Evolutionary conservation across 2,329 filamentous ascomycete genomes (phyloP), one percentile per base, ranked within the genome.

Genomic region (Fusarium chaquense): DNA sequence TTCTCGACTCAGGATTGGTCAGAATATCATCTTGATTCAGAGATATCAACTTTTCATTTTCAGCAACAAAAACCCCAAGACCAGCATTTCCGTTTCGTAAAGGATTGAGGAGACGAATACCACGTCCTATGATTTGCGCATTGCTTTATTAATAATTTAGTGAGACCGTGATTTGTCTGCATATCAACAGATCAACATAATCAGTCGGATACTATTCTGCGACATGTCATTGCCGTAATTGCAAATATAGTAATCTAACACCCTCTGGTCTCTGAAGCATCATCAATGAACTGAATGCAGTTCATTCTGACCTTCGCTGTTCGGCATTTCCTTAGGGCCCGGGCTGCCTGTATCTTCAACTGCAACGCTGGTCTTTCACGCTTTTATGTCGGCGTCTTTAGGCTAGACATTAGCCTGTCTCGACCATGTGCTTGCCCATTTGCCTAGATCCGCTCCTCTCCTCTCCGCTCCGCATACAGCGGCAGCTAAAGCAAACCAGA

Each of bases 21-120:
- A 20, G 49, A 57, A 52, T 16, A 43, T 38, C 53, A 44, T 47
- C 51, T 52, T 60, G 52, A 59, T 63, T 50, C 49, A 63, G 46
- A 72, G 71, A 73, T 73, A 73, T 73, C 71, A 69, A 52, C 52
- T 62, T 70, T 61, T 43, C n/a, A 36, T 43, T 62, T 49, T 56
- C 63, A 58, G 62, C 54, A 56, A 55, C 20, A 55, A 53, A 20
- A 67, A 41, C 46, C 51, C 60, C 59, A 52, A 58, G 51, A 57
- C 50, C n/a, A 53, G 57, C 35, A 33, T 46, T 52, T 64, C 41
- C 18, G 46, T 47, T 62, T 50, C n/a, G 52, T 46, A 46, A 40
- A 33, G 6, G 35, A 28, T 49, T 32, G 49, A 53, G 46, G 32
- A 38, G 45, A 40, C 20, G 13, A 33, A 58, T 70, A 57, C 66